Base-by-base conservation (phyloP, 192 early-diverging fungal species). In the Obelidium mucronatum region DNA sequence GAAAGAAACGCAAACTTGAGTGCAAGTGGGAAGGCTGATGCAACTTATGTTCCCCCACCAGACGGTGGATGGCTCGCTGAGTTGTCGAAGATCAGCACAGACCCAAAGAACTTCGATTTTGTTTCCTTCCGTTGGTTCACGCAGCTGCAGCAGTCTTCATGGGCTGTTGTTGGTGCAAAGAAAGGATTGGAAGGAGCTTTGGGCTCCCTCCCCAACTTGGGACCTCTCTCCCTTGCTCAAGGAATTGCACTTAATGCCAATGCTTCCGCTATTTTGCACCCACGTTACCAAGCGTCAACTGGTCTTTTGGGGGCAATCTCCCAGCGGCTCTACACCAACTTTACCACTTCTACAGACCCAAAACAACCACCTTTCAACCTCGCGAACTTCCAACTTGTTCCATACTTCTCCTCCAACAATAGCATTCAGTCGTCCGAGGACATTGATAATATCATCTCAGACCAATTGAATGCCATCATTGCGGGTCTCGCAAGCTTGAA, bases 271-370 rank as follows among this genome's bases (percentile, higher is more conserved):
- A 28, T 72, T 22, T 15, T 35, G 6, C 24, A 8, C 33, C 69
- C 69, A 19, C 17, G 17, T 34, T 72, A 35, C 37, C 13, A 55
- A 44, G 19, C 55, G 8, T 33, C 51, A 35, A 36, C 69, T 1
- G 85, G 82, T 8, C 28, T 86, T 40, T 72, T 86, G 2, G 81
- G 78, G 30, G 74, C 80, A 15, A 76, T 86, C 37, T 76, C 75
- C 44, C 70, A 79, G 17, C 77, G 81, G 13, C 75, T 73, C 63
- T 83, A 58, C 42, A 67, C 78, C 63, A 65, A 80, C 62, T 33
- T 80, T 11, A 66, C 78, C 19, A 56, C 28, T 34, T 48, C 59
- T 0, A 39, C 63, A 11, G 22, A 26, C 39, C 54, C 11, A 26
- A 30, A 52, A 28, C 65, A 34, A 64, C 13, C 19, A 78, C 78